Conservation (phyloP, 139 green algal genomes). For the Coccomyxa sp. region DNA sequence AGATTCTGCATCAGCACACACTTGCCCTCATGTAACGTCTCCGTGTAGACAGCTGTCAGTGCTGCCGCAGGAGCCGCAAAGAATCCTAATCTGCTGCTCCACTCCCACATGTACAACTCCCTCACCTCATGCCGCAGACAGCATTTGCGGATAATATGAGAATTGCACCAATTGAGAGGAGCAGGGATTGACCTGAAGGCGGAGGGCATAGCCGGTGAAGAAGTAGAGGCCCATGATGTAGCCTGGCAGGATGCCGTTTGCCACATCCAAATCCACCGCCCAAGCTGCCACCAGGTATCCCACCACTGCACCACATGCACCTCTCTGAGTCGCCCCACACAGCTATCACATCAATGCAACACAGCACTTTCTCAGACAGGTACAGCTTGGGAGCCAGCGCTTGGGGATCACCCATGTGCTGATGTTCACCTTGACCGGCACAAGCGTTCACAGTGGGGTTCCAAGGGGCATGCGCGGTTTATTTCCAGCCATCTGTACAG, state of each 20-base stretch:
- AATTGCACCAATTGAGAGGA: too few species aligned
- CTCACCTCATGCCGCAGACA: background rate
- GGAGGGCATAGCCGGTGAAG: constrained; percentile 56
- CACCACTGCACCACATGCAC: constrained; percentile 33
- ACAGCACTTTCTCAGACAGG: background rate
- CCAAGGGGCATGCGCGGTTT: too few species aligned
- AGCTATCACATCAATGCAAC: background rate
- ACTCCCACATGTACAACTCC: background rate
- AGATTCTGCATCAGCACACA: background rate
- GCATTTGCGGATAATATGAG: too few species aligned
- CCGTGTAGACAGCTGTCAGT: background rate
- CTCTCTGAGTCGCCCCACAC: background rate
- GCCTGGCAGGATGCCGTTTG: constrained; percentile 63
- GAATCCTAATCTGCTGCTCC: background rate
- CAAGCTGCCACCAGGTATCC: constrained; percentile 68
- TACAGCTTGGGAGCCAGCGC: background rate
- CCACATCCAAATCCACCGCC: constrained; percentile 67
- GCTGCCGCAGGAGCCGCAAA: background rate
- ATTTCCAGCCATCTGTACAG: background rate
- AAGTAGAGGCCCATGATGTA: constrained; percentile 34
- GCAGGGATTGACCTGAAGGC: background rate
- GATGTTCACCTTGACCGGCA: too few species aligned
- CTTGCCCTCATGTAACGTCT: background rate
- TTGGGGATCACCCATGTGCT: background rate
- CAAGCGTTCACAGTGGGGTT: too few species aligned